Conservation (phyloP, 305 asterid genomes). For the Fraxinus velutina region DNA sequence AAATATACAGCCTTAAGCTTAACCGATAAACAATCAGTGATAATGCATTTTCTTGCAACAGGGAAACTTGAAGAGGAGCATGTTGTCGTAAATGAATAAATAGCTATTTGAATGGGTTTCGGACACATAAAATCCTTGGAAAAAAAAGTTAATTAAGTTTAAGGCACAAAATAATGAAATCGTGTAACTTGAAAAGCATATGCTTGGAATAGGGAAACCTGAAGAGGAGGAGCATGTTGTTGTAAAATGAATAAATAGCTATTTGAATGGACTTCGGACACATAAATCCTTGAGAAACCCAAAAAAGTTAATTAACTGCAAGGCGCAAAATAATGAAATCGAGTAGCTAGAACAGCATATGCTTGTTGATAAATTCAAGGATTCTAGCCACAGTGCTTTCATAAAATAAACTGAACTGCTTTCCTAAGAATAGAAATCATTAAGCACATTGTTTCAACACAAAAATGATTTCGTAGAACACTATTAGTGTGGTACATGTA, state of each 20-base stretch:
- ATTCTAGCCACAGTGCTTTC: slow-evolving; percentile 12
- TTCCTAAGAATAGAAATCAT: background rate
- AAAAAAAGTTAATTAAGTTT: background rate
- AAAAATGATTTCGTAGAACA: background rate
- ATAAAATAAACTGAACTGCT: background rate
- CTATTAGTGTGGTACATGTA: too few species aligned
- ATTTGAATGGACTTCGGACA: background rate
- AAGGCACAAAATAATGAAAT: background rate
- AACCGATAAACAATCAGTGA: background rate
- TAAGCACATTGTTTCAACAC: background rate
- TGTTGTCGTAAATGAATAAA: background rate
- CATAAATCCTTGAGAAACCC: background rate
- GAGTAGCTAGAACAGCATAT: background rate
- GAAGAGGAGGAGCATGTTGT: background rate
- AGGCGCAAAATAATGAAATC: background rate
- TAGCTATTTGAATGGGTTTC: background rate
- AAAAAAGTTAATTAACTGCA: background rate
- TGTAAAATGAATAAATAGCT: background rate
- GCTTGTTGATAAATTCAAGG: slow-evolving; percentile 5
- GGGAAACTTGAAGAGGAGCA: background rate
- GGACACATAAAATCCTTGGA: background rate
- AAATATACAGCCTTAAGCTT: slow-evolving; percentile 3
- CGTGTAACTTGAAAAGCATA: background rate
- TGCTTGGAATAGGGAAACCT: background rate
- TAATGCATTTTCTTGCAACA: slow-evolving; percentile 1